phyloP scores from a whole-genome alignment of 768 basidiomycete genomes.

The Xerocomus spinulosus region DNA sequence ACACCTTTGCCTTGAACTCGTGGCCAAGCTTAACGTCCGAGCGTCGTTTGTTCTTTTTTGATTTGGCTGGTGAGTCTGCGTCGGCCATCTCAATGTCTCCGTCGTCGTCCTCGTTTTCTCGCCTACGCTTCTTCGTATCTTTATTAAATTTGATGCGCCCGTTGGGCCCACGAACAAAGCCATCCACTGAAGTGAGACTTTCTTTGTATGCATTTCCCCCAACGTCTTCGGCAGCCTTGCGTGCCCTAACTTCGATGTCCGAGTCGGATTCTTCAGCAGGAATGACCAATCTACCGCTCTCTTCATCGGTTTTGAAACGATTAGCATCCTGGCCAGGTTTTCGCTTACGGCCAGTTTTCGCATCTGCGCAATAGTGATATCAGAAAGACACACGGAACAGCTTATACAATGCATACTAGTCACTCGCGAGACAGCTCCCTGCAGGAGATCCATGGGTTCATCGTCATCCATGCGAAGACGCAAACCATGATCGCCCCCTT shows the following conservation, averaged over 20 bases:
- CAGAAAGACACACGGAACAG: background rate
- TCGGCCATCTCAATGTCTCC: slow-evolving; percentile 77
- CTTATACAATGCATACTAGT: slow-evolving; percentile 49
- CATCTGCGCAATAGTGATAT: slow-evolving; percentile 31
- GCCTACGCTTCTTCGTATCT: slow-evolving; percentile 88
- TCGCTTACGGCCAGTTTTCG: slow-evolving; percentile 47
- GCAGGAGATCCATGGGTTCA: slow-evolving; percentile 91
- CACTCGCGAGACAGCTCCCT: slow-evolving; percentile 67
- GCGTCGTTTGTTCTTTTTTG: slow-evolving; percentile 49
- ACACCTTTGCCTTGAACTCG: slow-evolving; percentile 94
- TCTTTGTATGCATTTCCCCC: slow-evolving; percentile 82
- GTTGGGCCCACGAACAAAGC: slow-evolving; percentile 77
- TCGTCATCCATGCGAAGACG: slow-evolving; percentile 84
- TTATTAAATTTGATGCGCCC: slow-evolving; percentile 95
- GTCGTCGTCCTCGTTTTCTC: slow-evolving; percentile 57
- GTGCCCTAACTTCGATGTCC: slow-evolving; percentile 39
- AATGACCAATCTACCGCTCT: slow-evolving; percentile 77
- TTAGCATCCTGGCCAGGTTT: slow-evolving; percentile 85
- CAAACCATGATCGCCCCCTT: slow-evolving; percentile 42
- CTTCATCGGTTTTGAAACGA: slow-evolving; percentile 82
- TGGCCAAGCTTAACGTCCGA: slow-evolving; percentile 63
- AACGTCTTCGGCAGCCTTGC: slow-evolving; percentile 44
- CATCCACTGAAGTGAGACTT: slow-evolving; percentile 78
- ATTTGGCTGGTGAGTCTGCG: slow-evolving; percentile 40
- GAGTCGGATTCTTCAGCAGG: slow-evolving; percentile 51